Conservation (phyloP, 208 protist species). For the Leishmania amazonensis region DNA sequence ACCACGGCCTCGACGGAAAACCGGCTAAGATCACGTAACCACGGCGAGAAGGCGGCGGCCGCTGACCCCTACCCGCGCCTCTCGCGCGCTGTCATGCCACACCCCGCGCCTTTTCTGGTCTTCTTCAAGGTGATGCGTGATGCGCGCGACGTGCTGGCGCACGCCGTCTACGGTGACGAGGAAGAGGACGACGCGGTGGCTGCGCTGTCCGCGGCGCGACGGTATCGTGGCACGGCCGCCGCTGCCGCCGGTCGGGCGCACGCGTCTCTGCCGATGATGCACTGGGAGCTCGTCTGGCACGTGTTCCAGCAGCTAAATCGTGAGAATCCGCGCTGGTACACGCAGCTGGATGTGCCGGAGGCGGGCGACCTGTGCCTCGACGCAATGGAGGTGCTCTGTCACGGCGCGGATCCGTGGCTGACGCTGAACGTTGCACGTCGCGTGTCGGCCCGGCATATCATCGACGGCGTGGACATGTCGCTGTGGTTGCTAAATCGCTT, state of each 20-base stretch:
- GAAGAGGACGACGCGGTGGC: not conserved
- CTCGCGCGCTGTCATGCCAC: slow-evolving; percentile 31
- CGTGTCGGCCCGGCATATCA: slow-evolving; percentile 57
- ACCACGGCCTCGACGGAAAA: not conserved
- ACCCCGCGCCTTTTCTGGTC: slow-evolving; percentile 73
- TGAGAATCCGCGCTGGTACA: slow-evolving; percentile 66
- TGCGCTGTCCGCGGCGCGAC: not conserved
- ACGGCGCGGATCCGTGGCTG: slow-evolving; percentile 83
- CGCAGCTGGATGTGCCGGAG: slow-evolving; percentile 48
- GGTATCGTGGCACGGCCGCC: not conserved
- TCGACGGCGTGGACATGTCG: slow-evolving; percentile 84
- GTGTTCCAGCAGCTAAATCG: slow-evolving; percentile 81
- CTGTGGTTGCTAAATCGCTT: slow-evolving; percentile 82
- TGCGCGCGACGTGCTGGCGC: slow-evolving; percentile 57
- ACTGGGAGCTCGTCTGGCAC: slow-evolving; percentile 83
- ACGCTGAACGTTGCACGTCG: slow-evolving; percentile 73
- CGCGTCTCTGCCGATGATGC: slow-evolving; percentile 68
- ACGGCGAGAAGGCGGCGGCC: slow-evolving; percentile 2
- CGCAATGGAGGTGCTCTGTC: slow-evolving; percentile 70
- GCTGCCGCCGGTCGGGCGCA: slow-evolving; percentile 3
- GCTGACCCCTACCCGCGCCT: slow-evolving; percentile 16
- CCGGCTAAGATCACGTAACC: not conserved
- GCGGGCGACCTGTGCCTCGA: slow-evolving; percentile 61
- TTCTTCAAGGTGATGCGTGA: slow-evolving; percentile 83
- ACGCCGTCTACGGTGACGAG: slow-evolving; percentile 15